Evolutionary conservation across 2,329 filamentous ascomycete genomes (phyloP).

Genomic region (Diaporthe ampelina): DNA sequence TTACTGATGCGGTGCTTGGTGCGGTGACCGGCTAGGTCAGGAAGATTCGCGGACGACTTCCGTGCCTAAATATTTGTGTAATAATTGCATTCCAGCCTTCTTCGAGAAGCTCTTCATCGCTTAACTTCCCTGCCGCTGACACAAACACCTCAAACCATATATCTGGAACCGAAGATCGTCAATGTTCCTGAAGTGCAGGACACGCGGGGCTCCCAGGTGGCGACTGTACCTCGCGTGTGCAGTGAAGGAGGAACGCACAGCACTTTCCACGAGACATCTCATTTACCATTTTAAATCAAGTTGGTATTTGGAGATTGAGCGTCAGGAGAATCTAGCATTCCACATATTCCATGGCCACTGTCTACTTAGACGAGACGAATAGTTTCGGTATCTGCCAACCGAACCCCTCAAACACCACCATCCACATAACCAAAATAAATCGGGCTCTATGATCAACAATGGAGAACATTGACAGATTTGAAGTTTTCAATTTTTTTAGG

Average conservation of each 20-base stretch:
- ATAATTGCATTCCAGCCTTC: neutral
- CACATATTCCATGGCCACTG: neutral
- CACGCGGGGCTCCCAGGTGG: neutral
- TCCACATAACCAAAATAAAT: too few relatives aligned
- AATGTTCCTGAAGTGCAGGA: neutral
- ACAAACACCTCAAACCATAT: too few relatives aligned
- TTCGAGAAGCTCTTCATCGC: neutral
- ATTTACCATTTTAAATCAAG: neutral
- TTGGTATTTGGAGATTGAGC: neutral
- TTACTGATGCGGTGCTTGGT: neutral
- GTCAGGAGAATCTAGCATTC: neutral
- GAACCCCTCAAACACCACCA: too few relatives aligned
- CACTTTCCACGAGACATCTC: neutral
- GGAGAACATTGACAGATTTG: too few relatives aligned
- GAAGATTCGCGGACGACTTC: neutral
- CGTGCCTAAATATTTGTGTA: neutral
- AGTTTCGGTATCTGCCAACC: neutral
- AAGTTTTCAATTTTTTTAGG: too few relatives aligned
- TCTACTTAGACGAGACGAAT: neutral
- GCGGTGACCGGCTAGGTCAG: neutral
- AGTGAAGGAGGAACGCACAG: neutral
- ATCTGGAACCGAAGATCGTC: neutral
- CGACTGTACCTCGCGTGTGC: neutral
- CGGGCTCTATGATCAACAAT: too few relatives aligned
- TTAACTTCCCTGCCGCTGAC: too few relatives aligned